These are phyloP conservation scores for Knufia fluminis DNA, from an alignment of 2,329 filamentous ascomycete species.

Conservation along the genomic window DNA sequence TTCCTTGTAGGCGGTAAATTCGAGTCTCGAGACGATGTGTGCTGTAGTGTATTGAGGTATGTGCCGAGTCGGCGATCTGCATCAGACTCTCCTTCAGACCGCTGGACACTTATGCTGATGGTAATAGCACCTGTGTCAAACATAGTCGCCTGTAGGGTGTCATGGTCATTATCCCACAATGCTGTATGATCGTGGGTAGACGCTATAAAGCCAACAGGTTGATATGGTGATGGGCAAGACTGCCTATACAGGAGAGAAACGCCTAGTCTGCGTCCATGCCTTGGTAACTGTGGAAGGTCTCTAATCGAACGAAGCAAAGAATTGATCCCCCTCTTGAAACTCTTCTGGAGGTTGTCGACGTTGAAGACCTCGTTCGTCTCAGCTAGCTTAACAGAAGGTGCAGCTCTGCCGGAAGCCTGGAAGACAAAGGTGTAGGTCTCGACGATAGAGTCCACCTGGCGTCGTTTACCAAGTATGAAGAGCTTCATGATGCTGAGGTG, in stretches of 20 bases:
- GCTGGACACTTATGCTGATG: background rate
- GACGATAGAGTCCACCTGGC: conserved; percentile 29
- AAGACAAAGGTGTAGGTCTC: conserved; percentile 44
- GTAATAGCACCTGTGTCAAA: conserved; percentile 8
- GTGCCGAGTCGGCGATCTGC: conserved; percentile 17
- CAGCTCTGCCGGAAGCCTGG: conserved; percentile 30
- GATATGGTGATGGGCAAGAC: conserved; percentile 31
- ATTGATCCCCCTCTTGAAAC: conserved; percentile 36
- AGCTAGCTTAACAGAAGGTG: conserved; percentile 24
- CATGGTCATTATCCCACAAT: conserved; percentile 4
- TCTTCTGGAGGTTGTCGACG: conserved; percentile 30
- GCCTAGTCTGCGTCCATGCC: conserved; percentile 35
- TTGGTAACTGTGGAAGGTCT: conserved; percentile 34
- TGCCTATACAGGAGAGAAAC: conserved; percentile 39
- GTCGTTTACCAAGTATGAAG: conserved; percentile 34
- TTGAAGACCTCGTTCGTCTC: conserved; percentile 26
- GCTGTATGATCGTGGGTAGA: conserved; percentile 6
- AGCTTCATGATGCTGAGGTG: conserved; percentile 39
- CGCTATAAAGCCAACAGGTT: conserved; percentile 25
- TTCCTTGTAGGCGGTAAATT: conserved; percentile 15
- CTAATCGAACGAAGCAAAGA: conserved; percentile 31
- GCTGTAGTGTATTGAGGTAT: conserved; percentile 18
- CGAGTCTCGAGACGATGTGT: conserved; percentile 16
- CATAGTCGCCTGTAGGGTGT: background rate
- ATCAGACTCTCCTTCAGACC: background rate